A percentile compares a stretch with the other conserved stretches of the same genome.
phyloP scores from a whole-genome alignment of 2,329 filamentous ascomycete species.

The Hypoxylon rubiginosum region DNA sequence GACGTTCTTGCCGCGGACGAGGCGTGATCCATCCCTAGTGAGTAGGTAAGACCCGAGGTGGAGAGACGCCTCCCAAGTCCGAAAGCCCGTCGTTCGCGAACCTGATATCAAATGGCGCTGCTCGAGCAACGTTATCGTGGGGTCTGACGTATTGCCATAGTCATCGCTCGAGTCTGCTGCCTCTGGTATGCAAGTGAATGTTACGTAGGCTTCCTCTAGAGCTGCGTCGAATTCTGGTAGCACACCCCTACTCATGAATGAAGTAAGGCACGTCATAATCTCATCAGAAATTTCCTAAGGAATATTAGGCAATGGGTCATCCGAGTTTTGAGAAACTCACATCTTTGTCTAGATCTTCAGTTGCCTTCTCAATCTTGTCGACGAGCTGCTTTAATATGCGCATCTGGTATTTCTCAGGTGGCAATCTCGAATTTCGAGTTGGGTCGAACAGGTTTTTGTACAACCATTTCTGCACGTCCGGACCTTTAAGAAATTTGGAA shows the following conservation, averaged over 20 bases:
- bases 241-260: slow-evolving; percentile 62
- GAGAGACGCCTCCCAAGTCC: slow-evolving; percentile 78
- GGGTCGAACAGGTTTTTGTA: slow-evolving; percentile 70
- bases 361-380: slow-evolving; percentile 68
- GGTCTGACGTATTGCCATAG: slow-evolving; percentile 42
- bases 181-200: slow-evolving; percentile 62
- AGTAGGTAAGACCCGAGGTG: slow-evolving; percentile 73
- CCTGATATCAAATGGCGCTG: slow-evolving; percentile 66
- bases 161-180: slow-evolving; percentile 1
- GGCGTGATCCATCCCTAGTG: slow-evolving; percentile 56
- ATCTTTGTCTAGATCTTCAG: slow-evolving; percentile 74
- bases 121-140: slow-evolving; percentile 67
- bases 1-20: slow-evolving; percentile 66
- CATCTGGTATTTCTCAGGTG: slow-evolving; percentile 71
- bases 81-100: slow-evolving; percentile 73
- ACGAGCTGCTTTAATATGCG: slow-evolving; percentile 72
- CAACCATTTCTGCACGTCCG: slow-evolving; percentile 55
- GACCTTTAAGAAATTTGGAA: slow-evolving; percentile 43
- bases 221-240: slow-evolving; percentile 55
- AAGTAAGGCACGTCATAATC: slow-evolving; percentile 68
- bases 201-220: slow-evolving; percentile 73
- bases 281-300: slow-evolving; percentile 72
- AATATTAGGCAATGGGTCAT: slow-evolving; percentile 17
- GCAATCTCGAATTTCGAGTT: slow-evolving; percentile 59
- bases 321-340: slow-evolving; percentile 27